phyloP scores from a whole-genome alignment of 495 filamentous ascomycete species.

The Xylaria cubensis region DNA sequence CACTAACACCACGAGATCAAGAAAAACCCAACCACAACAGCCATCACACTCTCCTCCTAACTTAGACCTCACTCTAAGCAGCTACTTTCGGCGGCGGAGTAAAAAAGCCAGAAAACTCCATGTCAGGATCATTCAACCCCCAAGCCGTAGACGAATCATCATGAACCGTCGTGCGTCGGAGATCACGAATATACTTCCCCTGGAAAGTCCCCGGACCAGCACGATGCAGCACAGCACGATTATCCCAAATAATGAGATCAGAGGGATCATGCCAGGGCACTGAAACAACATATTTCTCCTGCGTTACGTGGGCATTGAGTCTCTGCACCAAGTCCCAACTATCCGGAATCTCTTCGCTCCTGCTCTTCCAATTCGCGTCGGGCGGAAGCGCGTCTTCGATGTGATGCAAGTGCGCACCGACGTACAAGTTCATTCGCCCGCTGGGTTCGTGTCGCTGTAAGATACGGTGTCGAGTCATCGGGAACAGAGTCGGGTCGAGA shows the following conservation, averaged over 20 bases:
- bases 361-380: neutral
- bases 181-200: slow-evolving; percentile 57
- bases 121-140: slow-evolving; percentile 47
- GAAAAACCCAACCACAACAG: neutral
- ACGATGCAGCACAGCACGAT: slow-evolving; percentile 62
- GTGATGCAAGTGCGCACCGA: slow-evolving; percentile 63
- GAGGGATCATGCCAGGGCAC: slow-evolving; percentile 57
- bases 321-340: slow-evolving; percentile 49
- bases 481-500: slow-evolving; percentile 49
- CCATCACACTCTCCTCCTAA: neutral
- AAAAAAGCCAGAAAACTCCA: neutral
- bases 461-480: slow-evolving; percentile 58
- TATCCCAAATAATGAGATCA: slow-evolving; percentile 68
- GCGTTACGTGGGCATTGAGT: slow-evolving; percentile 55
- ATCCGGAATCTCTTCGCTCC: slow-evolving; percentile 42
- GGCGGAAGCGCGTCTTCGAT: slow-evolving; percentile 47
- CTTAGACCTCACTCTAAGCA: no score
- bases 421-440: slow-evolving; percentile 60
- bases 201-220: slow-evolving; percentile 58
- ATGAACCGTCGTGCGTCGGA: slow-evolving; percentile 63
- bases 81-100: neutral
- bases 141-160: slow-evolving; percentile 51
- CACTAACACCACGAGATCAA: neutral
- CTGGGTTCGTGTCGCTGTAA: slow-evolving; percentile 60
- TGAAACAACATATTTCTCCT: slow-evolving; percentile 55